Conservation (phyloP, 352 stramenopile species). For the Pythium vanterpoolii region DNA sequence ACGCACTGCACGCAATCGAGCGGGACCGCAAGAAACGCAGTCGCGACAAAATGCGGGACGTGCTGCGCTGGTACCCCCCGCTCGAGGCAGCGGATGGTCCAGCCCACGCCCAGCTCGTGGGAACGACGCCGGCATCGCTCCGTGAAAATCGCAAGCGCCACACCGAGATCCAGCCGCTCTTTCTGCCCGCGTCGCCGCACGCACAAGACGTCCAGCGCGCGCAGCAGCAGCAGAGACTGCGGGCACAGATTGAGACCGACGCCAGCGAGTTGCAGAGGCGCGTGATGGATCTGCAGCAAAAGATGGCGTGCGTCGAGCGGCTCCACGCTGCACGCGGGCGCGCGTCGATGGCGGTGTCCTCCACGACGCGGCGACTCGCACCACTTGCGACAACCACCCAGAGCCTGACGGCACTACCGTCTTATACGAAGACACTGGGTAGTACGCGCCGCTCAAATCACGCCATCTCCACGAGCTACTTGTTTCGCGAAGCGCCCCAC, state of each 20-base stretch:
- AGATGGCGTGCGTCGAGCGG: constrained; percentile 20
- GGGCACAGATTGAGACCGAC: constrained; percentile 3
- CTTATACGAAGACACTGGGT: no score
- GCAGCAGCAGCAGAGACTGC: constrained; percentile 18
- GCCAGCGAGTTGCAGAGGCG: constrained; percentile 6
- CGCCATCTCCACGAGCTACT: constrained; percentile 3
- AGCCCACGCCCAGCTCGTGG: not conserved
- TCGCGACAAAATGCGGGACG: constrained; percentile 33
- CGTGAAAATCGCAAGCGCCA: not conserved
- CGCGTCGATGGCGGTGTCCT: not conserved
- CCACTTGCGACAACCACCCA: not conserved
- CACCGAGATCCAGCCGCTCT: constrained; percentile 43
- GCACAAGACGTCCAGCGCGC: constrained; percentile 17
- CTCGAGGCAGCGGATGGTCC: not conserved
- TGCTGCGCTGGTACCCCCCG: constrained; percentile 54
- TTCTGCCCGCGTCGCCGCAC: constrained; percentile 14
- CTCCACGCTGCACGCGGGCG: not conserved
- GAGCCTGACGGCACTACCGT: constrained; percentile 3
- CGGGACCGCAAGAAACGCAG: constrained; percentile 33
- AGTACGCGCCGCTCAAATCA: no score
- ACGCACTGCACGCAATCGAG: constrained; percentile 35
- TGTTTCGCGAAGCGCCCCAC: constrained; percentile 20
- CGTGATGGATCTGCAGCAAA: constrained; percentile 19
- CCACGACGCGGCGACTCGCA: not conserved
- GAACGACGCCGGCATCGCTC: not conserved